Conservation (phyloP, 2,329 filamentous ascomycete species). For the Cladosporium sp. region DNA sequence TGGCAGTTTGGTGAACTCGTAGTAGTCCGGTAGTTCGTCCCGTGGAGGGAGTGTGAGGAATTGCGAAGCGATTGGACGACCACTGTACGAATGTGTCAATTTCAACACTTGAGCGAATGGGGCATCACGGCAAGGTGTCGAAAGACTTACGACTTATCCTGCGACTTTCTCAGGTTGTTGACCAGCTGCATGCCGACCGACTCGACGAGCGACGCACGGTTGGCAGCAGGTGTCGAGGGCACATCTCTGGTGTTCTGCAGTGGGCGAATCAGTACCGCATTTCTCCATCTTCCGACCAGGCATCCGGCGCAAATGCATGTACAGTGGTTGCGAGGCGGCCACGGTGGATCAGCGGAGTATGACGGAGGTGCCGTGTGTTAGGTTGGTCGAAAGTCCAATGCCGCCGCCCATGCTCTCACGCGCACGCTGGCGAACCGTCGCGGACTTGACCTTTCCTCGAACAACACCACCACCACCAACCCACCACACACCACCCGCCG, state of each 20-base stretch:
- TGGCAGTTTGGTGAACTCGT: conserved; percentile 70
- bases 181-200: conserved; percentile 68
- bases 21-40: conserved; percentile 64
- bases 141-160: conserved; percentile 70
- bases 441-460: conserved; percentile 15
- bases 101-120: neutral
- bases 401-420: conserved; percentile 11
- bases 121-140: neutral
- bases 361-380: conserved; percentile 25
- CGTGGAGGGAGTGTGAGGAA: conserved; percentile 65
- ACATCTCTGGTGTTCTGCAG: conserved; percentile 28
- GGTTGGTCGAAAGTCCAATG: conserved; percentile 20
- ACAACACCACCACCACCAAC: neutral
- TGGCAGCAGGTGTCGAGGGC: conserved; percentile 16
- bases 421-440: conserved; percentile 15
- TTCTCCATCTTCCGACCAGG: conserved; percentile 14
- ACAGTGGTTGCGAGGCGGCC: conserved; percentile 16
- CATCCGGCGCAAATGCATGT: neutral
- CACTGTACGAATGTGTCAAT: conserved; percentile 42
- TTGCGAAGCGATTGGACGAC: conserved; percentile 67
- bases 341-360: conserved; percentile 18
- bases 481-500: neutral
- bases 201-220: conserved; percentile 34
- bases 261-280: conserved; percentile 13
- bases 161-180: conserved; percentile 68